Conservation (phyloP, 2,329 filamentous ascomycete species). For the Thielaviopsis punctulata region DNA sequence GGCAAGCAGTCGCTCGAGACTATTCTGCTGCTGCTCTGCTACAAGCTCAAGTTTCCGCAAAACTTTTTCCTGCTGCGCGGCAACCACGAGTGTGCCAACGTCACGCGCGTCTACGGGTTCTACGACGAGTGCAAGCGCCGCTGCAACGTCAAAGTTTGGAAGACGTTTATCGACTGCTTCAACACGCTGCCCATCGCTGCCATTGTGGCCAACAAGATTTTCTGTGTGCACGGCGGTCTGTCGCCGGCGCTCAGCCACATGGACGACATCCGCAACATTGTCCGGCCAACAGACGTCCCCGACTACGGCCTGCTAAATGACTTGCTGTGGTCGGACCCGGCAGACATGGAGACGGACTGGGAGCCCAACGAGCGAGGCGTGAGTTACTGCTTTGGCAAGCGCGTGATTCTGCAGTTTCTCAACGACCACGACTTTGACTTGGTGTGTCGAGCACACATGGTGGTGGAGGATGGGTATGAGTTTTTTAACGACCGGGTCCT, state of each 20-base stretch:
- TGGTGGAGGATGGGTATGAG: constrained; percentile 96
- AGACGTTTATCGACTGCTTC: constrained; percentile 93
- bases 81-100: constrained; percentile 93
- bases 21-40: constrained; percentile 79
- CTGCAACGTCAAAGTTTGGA: constrained; percentile 96
- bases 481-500: constrained; percentile 93
- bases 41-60: constrained; percentile 93
- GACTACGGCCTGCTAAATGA: constrained; percentile 94
- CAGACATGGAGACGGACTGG: constrained; percentile 97
- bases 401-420: constrained; percentile 92
- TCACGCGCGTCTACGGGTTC: constrained; percentile 90
- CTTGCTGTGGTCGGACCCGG: constrained; percentile 90
- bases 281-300: constrained; percentile 86
- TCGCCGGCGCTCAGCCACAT: constrained; percentile 87
- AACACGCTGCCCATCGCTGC: constrained; percentile 88
- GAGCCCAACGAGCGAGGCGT: constrained; percentile 93
- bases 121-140: constrained; percentile 96
- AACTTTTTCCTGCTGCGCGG: constrained; percentile 93
- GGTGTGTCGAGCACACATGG: constrained; percentile 96
- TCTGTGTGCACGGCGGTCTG: constrained; percentile 88
- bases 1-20: constrained; percentile 94
- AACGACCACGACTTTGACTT: constrained; percentile 91
- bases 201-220: constrained; percentile 96
- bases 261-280: constrained; percentile 96
- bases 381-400: constrained; percentile 96